These are phyloP conservation scores for Nannizzia gypsea DNA, from an alignment of 2,329 filamentous ascomycete species.

Conservation along the genomic window DNA sequence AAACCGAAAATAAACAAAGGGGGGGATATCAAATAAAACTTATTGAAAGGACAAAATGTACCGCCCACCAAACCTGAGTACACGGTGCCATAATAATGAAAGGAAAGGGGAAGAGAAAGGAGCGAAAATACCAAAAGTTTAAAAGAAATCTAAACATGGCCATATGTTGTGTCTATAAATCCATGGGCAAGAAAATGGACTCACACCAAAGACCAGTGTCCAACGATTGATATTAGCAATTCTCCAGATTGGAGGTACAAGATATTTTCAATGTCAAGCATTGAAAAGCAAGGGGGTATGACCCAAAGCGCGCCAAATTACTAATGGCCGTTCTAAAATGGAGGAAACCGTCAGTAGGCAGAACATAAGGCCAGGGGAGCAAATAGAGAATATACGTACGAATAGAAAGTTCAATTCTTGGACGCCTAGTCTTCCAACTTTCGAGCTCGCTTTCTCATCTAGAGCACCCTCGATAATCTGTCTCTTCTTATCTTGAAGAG, in stretches of 20 bases:
- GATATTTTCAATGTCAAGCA: not conserved
- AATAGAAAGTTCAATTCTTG: slow-evolving; percentile 63
- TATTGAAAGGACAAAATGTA: not conserved
- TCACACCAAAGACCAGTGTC: not conserved
- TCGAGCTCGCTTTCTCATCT: slow-evolving; percentile 59
- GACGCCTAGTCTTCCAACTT: slow-evolving; percentile 53
- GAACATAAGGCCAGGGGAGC: not conserved
- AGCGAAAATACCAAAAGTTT: not conserved
- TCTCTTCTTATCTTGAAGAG: slow-evolving; percentile 66
- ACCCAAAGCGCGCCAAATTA: not conserved
- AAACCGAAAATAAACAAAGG: not conserved
- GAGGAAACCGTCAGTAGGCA: not conserved
- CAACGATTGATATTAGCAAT: not conserved
- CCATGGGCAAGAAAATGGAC: not conserved
- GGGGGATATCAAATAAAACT: slow-evolving; percentile 1
- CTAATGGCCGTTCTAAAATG: not conserved
- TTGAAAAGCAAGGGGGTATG: not conserved
- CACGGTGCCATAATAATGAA: not conserved
- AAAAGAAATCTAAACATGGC: not conserved
- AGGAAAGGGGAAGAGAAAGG: not conserved
- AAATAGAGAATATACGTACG: not conserved
- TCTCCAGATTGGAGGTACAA: not conserved
- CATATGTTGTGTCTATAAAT: not conserved
- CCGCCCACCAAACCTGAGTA: not conserved
- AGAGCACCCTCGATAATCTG: slow-evolving; percentile 65